phyloP scores from a whole-genome alignment of 768 basidiomycete species.

The Agrocybe chaxingu region DNA sequence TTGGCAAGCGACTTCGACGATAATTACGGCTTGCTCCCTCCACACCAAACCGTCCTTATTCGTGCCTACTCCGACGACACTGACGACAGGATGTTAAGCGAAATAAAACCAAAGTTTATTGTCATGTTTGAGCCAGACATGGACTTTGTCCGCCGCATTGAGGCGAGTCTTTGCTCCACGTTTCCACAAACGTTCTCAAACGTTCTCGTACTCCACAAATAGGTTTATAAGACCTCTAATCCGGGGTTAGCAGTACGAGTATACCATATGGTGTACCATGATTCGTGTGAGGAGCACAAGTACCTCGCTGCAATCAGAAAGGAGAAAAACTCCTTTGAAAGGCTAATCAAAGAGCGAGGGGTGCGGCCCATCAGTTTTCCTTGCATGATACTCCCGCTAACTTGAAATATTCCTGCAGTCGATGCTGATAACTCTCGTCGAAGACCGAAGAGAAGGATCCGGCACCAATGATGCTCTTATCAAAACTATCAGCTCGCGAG shows the following conservation, averaged over 20 bases:
- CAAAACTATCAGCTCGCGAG: constrained; percentile 78
- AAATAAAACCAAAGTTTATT: constrained; percentile 87
- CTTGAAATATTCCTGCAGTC: constrained; percentile 40
- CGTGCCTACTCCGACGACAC: constrained; percentile 89
- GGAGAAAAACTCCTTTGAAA: constrained; percentile 93
- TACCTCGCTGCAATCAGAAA: constrained; percentile 85
- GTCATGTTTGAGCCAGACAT: constrained; percentile 93
- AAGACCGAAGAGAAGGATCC: constrained; percentile 46
- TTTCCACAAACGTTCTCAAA: neutral
- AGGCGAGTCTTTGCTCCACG: constrained; percentile 46
- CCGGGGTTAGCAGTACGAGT: constrained; percentile 83
- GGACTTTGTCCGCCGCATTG: constrained; percentile 88
- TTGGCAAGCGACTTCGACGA: constrained; percentile 64
- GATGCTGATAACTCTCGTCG: constrained; percentile 84
- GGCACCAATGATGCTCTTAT: constrained; percentile 57
- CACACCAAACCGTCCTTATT: constrained; percentile 80
- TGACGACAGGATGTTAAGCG: constrained; percentile 84
- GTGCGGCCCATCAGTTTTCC: constrained; percentile 42
- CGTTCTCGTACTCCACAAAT: neutral
- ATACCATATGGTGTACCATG: constrained; percentile 93
- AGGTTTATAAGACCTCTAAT: constrained; percentile 87
- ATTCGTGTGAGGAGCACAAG: constrained; percentile 93
- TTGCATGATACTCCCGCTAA: neutral
- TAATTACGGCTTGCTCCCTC: constrained; percentile 74
- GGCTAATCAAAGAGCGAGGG: constrained; percentile 87